A percentile compares a stretch with the other conserved stretches of the same genome.
Evolutionary conservation across 2,329 filamentous ascomycete species (phyloP).

Genomic region (Talaromyces pinophilus): DNA sequence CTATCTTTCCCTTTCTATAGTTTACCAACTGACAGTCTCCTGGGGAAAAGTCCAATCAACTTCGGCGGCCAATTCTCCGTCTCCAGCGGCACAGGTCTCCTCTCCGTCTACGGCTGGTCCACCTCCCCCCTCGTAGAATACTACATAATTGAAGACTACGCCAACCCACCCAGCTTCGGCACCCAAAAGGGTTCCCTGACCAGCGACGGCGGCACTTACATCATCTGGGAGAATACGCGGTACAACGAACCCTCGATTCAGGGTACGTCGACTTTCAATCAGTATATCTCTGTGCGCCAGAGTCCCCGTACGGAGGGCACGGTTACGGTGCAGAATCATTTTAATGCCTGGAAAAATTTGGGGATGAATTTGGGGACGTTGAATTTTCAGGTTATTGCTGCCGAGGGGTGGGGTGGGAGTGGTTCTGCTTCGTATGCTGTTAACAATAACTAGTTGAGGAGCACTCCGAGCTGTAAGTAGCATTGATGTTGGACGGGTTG

Average conservation of each 20-base stretch:
- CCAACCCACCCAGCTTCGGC: constrained; percentile 33
- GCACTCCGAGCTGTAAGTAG: neutral
- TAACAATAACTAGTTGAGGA: constrained; percentile 6
- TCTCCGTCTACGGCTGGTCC: constrained; percentile 47
- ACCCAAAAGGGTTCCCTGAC: constrained; percentile 38
- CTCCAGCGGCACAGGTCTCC: constrained; percentile 37
- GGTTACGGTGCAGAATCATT: constrained; percentile 42
- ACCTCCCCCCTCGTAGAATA: constrained; percentile 40
- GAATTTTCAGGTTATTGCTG: constrained; percentile 47
- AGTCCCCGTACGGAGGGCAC: constrained; percentile 39
- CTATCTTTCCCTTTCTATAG: neutral
- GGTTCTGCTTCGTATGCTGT: constrained; percentile 18
- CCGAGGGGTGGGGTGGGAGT: constrained; percentile 34
- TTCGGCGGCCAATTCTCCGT: constrained; percentile 33
- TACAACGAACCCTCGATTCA: constrained; percentile 44
- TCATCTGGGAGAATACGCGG: constrained; percentile 41
- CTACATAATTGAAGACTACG: constrained; percentile 41
- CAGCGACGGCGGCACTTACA: constrained; percentile 41
- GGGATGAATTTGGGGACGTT: constrained; percentile 39
- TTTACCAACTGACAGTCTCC: no score
- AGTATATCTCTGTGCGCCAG: constrained; percentile 47
- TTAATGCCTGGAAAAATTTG: constrained; percentile 38
- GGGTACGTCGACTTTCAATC: constrained; percentile 45
- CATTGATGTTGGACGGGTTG: no score
- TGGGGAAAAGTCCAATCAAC: constrained; percentile 26